These are phyloP conservation scores for Taphrina communis DNA, from an alignment of 1,139 yeast species.

Conservation along the genomic window DNA sequence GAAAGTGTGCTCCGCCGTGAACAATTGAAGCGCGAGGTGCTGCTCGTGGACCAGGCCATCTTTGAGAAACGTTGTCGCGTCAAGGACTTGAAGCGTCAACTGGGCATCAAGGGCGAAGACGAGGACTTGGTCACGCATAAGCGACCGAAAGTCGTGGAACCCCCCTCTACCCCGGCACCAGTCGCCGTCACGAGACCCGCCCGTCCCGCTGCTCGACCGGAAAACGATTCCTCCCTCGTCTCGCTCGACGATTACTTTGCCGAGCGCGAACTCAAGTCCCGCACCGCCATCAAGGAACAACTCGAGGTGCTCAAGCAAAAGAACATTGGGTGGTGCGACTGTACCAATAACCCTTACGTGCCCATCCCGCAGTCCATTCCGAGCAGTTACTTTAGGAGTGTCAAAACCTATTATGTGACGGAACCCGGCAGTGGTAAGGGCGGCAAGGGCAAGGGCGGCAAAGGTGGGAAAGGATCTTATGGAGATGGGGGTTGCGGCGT, in stretches of 20 bases:
- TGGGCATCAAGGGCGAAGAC: constrained; percentile 83
- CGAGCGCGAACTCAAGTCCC: constrained; percentile 79
- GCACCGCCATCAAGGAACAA: constrained; percentile 80
- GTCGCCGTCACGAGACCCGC: constrained; percentile 28
- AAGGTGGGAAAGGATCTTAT: constrained; percentile 36
- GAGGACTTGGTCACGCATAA: constrained; percentile 80
- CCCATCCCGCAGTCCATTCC: constrained; percentile 70
- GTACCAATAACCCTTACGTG: constrained; percentile 82
- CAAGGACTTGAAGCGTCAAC: constrained; percentile 72
- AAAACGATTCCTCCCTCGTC: constrained; percentile 57
- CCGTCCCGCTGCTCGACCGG: constrained; percentile 29
- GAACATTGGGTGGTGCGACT: constrained; percentile 77
- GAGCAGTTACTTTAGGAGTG: constrained; percentile 47
- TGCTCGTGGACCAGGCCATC: constrained; percentile 65
- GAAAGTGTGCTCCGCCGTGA: constrained; percentile 78
- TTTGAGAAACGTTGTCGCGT: constrained; percentile 74
- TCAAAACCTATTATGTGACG: constrained; percentile 29
- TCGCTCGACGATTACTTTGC: constrained; percentile 77
- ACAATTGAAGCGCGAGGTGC: constrained; percentile 62
- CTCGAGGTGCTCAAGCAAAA: constrained; percentile 72
- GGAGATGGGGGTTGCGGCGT: constrained; percentile 43
- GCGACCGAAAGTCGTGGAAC: constrained; percentile 51
- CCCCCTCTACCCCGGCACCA: constrained; percentile 24
- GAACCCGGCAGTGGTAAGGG: constrained; percentile 4
- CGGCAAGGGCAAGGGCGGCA: constrained; percentile 47